Percentiles rank a stretch among this genome's conserved stretches.
These are phyloP conservation scores for Metschnikowia aberdeeniae DNA, from an alignment of 805 yeast species.

Conservation along the genomic window DNA sequence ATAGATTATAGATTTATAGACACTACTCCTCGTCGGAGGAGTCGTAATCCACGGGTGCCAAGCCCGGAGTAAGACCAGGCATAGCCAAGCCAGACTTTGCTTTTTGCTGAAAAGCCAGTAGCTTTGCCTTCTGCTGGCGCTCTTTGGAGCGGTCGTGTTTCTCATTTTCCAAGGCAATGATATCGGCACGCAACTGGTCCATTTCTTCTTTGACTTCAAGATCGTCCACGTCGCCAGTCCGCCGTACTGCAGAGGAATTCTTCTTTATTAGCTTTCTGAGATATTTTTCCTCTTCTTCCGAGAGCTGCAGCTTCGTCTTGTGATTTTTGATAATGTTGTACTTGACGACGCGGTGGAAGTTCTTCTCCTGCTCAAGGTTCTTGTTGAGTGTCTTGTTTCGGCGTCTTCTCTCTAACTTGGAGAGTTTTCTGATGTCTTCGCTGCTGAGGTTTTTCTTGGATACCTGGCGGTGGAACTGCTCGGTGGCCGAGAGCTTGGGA, in stretches of 20 bases:
- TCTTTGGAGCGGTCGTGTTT: conserved; percentile 25
- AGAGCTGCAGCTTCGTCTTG: conserved; percentile 18
- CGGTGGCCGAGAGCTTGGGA: conserved; percentile 12
- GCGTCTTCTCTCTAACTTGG: conserved; percentile 18
- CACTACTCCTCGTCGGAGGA: conserved; percentile 22
- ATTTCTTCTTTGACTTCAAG: conserved; percentile 29
- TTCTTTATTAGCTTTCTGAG: conserved; percentile 35
- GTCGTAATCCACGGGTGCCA: conserved; percentile 68
- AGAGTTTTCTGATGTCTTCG: conserved; percentile 18
- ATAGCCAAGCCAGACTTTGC: conserved; percentile 41
- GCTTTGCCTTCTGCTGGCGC: conserved; percentile 16
- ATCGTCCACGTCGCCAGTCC: conserved; percentile 29
- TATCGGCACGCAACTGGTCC: conserved; percentile 25
- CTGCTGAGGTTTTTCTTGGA: conserved; percentile 14
- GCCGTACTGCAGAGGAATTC: conserved; percentile 30
- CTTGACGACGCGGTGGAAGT: conserved; percentile 34
- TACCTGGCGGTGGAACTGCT: conserved; percentile 16
- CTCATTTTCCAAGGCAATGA: conserved; percentile 22
- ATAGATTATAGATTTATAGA: conserved; percentile 14
- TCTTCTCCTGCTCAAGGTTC: conserved; percentile 25
- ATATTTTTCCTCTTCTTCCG: conserved; percentile 35
- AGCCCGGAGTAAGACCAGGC: conserved; percentile 78
- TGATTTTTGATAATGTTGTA: conserved; percentile 37
- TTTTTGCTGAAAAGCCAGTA: conserved; percentile 32
- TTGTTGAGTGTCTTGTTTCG: conserved; percentile 26